Conservation (phyloP, 1,284 basidiomycete genomes). For the Ganoderma resinaceum region DNA sequence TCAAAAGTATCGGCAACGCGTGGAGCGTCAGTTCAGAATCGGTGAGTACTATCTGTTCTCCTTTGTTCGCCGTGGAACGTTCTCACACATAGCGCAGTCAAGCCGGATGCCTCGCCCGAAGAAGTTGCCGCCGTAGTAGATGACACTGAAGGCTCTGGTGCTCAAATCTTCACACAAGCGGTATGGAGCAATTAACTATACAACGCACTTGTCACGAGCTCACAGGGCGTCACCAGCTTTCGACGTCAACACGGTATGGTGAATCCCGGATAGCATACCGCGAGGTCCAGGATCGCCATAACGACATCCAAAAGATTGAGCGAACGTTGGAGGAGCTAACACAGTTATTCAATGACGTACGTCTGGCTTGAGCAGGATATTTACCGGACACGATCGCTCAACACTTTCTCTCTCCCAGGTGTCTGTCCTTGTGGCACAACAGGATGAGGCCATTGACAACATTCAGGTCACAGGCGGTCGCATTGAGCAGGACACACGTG, state of each 20-base stretch:
- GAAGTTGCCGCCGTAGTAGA: constrained; percentile 84
- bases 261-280: constrained; percentile 86
- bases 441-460: constrained; percentile 75
- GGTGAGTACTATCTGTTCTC: constrained; percentile 48
- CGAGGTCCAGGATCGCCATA: constrained; percentile 92
- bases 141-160: constrained; percentile 63
- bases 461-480: constrained; percentile 69
- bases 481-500: constrained; percentile 73
- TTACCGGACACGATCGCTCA: background rate
- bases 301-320: constrained; percentile 90
- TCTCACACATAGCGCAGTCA: constrained; percentile 56
- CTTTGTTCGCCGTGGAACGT: background rate
- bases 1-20: constrained; percentile 80
- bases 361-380: constrained; percentile 12
- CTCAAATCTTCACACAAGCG: constrained; percentile 89
- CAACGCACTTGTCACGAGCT: background rate
- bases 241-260: constrained; percentile 82
- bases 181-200: constrained; percentile 52
- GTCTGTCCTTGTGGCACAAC: constrained; percentile 80
- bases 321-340: constrained; percentile 88
- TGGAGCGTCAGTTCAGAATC: constrained; percentile 91
- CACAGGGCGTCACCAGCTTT: constrained; percentile 48
- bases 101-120: constrained; percentile 88
- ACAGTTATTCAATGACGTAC: constrained; percentile 85
- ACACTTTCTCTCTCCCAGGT: constrained; percentile 53